A percentile compares a stretch with the other conserved stretches of the same genome.
These are phyloP conservation scores for Epipyxis sp. DNA, from an alignment of 108 stramenopile genomes.

Conservation along the genomic window DNA sequence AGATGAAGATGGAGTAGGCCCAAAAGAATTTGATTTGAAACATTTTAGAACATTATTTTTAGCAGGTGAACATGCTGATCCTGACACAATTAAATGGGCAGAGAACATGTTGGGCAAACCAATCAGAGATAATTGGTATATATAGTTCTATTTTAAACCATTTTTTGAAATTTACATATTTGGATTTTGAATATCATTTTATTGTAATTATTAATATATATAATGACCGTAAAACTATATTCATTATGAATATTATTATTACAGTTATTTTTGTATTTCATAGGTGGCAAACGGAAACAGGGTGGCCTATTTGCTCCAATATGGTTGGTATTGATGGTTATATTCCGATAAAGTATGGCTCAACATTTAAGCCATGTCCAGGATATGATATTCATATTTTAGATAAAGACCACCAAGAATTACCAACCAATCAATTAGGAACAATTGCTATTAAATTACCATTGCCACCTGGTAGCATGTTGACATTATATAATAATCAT, in stretches of 20 bases:
- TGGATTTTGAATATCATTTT: too few relatives aligned
- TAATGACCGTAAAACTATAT: too few relatives aligned
- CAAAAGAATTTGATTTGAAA: slow-evolving; percentile 57
- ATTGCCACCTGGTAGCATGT: slow-evolving; percentile 68
- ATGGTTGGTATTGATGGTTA: background rate
- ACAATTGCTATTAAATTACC: slow-evolving; percentile 64
- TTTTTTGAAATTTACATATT: too few relatives aligned
- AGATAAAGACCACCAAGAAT: slow-evolving; percentile 34
- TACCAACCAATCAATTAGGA: slow-evolving; percentile 33
- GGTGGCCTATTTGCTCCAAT: slow-evolving; percentile 49
- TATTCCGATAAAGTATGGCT: slow-evolving; percentile 17
- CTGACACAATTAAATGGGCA: slow-evolving; percentile 65
- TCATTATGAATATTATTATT: too few relatives aligned
- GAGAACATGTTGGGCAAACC: slow-evolving; percentile 17
- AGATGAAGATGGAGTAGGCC: slow-evolving; percentile 40
- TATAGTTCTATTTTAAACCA: too few relatives aligned
- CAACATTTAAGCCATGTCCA: slow-evolving; percentile 48
- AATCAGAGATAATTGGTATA: background rate
- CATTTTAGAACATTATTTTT: slow-evolving; percentile 56
- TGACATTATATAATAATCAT: slow-evolving; percentile 62
- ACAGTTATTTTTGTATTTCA: too few relatives aligned
- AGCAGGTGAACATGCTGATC: slow-evolving; percentile 70
- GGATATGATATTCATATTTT: slow-evolving; percentile 57
- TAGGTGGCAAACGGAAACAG: slow-evolving; percentile 74
- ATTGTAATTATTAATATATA: too few relatives aligned